Base-by-base conservation (phyloP, 2,329 filamentous ascomycete species). In the Xylariales sp. region DNA sequence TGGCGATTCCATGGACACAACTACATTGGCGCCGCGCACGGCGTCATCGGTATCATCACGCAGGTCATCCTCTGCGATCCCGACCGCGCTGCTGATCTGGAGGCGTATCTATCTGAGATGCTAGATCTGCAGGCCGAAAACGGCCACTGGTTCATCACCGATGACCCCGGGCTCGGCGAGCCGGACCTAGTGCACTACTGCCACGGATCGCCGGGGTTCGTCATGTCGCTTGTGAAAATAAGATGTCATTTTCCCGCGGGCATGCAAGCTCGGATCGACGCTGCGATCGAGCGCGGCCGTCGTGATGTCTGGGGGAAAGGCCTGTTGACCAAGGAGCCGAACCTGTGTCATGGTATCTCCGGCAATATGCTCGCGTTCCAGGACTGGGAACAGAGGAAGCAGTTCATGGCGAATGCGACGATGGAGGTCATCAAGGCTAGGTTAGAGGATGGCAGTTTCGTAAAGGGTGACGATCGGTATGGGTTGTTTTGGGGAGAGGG, bases 311-410 rank as follows among this genome's bases (percentile, higher is more conserved):
- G 38, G 38, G 33, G 24, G 2, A 29, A 40, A 33, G 38, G 38
- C 9, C 9, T 40, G 2, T 18, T 40, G 18, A 40, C 15, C 28
- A 40, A 40, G 20, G 38, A 40, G 20, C 38, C 38, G 14, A 40
- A 25, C 20, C 21, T 40, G 20, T 40, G 38, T 21, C 38, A 40
- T 6, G 38, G 38, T 4, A 18, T 28, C 5, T 33, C 33, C 19
- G 38, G 38, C 3, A 40, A 40, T 15, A 27, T n/a, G n/a, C n/a
- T n/a, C n/a, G n/a, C n/a, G n/a, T n/a, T n/a, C n/a, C n/a, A n/a
- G n/a, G n/a, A n/a, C n/a, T n/a, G n/a, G n/a, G n/a, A n/a, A n/a
- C n/a, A n/a, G n/a, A n/a, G n/a, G n/a, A n/a, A n/a, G n/a, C n/a
- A n/a, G n/a, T n/a, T n/a, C n/a, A n/a, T n/a, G n/a, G n/a, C n/a